These are phyloP conservation scores for Aspergillus novoparasiticus DNA, from an alignment of 2,329 filamentous ascomycete species.

Conservation along the genomic window DNA sequence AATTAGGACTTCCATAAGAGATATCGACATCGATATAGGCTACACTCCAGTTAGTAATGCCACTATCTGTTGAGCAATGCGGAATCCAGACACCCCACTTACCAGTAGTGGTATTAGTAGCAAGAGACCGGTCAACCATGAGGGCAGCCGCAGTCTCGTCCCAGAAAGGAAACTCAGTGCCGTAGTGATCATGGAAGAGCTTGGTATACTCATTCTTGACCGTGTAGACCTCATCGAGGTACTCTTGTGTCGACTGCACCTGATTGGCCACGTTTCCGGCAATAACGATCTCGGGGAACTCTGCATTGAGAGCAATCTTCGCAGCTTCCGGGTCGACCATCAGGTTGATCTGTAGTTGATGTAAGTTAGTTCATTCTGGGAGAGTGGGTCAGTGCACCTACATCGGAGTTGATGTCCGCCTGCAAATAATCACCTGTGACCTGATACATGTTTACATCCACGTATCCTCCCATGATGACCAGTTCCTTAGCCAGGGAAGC, in stretches of 20 bases:
- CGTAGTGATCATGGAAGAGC: constrained; percentile 43
- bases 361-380: constrained; percentile 18
- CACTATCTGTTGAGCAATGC: neutral
- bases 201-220: constrained; percentile 43
- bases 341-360: constrained; percentile 47
- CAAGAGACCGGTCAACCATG: constrained; percentile 40
- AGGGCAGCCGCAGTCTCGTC: constrained; percentile 50
- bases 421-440: constrained; percentile 29
- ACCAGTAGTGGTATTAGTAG: constrained; percentile 41
- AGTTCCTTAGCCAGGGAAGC: constrained; percentile 50
- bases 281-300: constrained; percentile 51
- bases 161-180: constrained; percentile 48
- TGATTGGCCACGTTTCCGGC: constrained; percentile 53
- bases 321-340: constrained; percentile 55
- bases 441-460: constrained; percentile 46
- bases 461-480: constrained; percentile 54
- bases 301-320: constrained; percentile 53
- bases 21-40: constrained; percentile 50
- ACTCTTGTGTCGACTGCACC: constrained; percentile 44
- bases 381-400: constrained; percentile 18
- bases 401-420: constrained; percentile 32
- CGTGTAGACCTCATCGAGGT: constrained; percentile 41
- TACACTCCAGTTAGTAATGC: neutral
- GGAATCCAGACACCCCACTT: constrained; percentile 5
- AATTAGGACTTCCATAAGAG: constrained; percentile 43